Evolutionary conservation across 1,284 basidiomycete genomes (phyloP), one percentile per base, ranked within the genome.

Genomic region (Phaffia rhodozyma): DNA sequence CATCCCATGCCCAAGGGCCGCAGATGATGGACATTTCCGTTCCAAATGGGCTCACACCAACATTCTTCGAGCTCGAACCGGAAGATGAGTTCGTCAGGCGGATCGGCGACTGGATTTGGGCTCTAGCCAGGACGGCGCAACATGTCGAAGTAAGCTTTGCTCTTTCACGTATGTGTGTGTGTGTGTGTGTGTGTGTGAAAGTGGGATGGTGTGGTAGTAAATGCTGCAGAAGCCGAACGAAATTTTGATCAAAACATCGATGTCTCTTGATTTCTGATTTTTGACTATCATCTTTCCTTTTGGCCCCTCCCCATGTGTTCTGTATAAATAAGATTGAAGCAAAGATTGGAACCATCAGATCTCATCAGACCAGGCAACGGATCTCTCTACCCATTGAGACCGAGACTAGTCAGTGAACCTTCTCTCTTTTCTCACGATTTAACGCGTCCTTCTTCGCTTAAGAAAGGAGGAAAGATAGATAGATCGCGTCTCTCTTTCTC

Each of bases 81-180:
- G 56, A 43, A 11, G 59, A 65, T 29, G 63, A 65, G 58, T 60
- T 65, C 21, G 55, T 54, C 32, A 50, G 53, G 23, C 34, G 38
- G 9, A 47, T 65, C 9, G 63, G 58, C 25, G 59, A 60, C 49
- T 65, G 63, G 63, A 65, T 65, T 20, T 61, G 59, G 58, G 23
- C 16, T 9, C 51, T 56, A 25, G 56, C 59, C 11, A 30, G n/a
- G 6, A 55, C 55, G 5, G 48, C 49, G 52, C 23, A 60, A 27
- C 55, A 61, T 30, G 48, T 65, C n/a, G 63, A 65, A 59, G 63
- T 65, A 11, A 29, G 63, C 56, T 16, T 20, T 29, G 23, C 1
- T 34, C 43, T 58, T 20, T 48, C 34, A 16, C 9, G 13, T 43
- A n/a, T 56, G 13, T 20, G 2, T n/a, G 30, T 34, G 25, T 21